A percentile compares a stretch with the other conserved stretches of the same genome.
Conservation (phyloP, 2,329 filamentous ascomycete genomes). For the Monilinia vaccinii-corymbosi region DNA sequence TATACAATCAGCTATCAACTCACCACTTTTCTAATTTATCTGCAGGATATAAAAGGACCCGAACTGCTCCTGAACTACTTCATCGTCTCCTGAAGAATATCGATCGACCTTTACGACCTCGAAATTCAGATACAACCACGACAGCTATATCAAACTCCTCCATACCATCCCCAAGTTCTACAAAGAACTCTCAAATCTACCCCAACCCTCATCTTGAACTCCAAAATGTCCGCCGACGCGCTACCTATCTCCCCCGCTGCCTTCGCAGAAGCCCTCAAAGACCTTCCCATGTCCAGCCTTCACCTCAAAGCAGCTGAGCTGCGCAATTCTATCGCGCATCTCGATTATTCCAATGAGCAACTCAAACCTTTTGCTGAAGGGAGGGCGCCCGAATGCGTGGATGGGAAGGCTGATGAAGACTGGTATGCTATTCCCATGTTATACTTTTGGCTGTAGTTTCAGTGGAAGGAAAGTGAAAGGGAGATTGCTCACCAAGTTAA, state of each 20-base stretch:
- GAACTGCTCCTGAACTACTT: background rate
- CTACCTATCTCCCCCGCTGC: constrained; percentile 50
- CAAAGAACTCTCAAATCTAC: background rate
- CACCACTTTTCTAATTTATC: background rate
- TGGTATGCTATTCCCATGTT: constrained; percentile 34
- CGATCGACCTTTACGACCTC: background rate
- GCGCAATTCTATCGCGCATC: constrained; percentile 64
- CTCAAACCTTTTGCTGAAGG: constrained; percentile 57
- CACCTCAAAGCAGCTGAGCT: constrained; percentile 70
- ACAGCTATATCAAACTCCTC: background rate
- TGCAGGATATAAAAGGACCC: background rate
- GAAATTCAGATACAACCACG: background rate
- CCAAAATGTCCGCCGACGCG: constrained; percentile 51
- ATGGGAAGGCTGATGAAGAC: constrained; percentile 49
- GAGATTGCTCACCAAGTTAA: constrained; percentile 58
- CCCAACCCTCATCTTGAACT: background rate
- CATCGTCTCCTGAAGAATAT: background rate
- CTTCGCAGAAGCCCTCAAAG: constrained; percentile 58
- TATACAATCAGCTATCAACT: background rate
- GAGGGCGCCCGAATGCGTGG: constrained; percentile 14
- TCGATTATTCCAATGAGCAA: constrained; percentile 65
- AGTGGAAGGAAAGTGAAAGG: constrained; percentile 63
- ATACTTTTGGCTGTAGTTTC: background rate
- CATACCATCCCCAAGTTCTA: background rate
- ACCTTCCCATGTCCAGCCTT: constrained; percentile 54